Percentiles rank a stretch among this genome's conserved stretches.
Evolutionary conservation across 2,329 filamentous ascomycete genomes (phyloP).

Genomic region (Claviceps africana): DNA sequence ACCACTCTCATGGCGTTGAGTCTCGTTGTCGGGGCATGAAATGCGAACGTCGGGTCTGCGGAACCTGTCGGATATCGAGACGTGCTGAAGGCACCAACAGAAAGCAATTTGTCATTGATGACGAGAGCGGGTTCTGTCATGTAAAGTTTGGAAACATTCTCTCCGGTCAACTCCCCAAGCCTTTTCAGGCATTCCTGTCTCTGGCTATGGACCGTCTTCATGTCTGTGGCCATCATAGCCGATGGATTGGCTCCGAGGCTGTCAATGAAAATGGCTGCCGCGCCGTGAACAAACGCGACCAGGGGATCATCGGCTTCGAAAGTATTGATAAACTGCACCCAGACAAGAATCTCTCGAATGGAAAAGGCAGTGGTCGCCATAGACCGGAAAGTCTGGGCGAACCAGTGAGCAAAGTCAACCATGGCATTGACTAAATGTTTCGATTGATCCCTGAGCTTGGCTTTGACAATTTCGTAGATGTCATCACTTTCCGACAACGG

Average conservation of each 20-base stretch:
- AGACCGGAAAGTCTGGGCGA: constrained; percentile 67
- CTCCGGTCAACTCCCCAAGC: constrained; percentile 50
- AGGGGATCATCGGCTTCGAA: constrained; percentile 33
- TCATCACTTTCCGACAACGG: constrained; percentile 74
- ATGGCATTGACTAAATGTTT: constrained; percentile 52
- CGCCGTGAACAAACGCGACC: constrained; percentile 58
- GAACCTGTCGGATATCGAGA: constrained; percentile 29
- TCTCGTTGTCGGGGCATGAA: constrained; percentile 80
- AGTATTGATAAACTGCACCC: constrained; percentile 83
- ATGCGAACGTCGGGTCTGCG: constrained; percentile 35
- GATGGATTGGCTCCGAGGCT: constrained; percentile 91
- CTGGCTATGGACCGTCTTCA: constrained; percentile 56
- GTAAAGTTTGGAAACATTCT: constrained; percentile 53
- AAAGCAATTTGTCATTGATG: constrained; percentile 36
- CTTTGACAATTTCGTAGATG: constrained; percentile 69
- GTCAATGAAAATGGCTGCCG: constrained; percentile 90
- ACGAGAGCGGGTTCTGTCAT: constrained; percentile 44
- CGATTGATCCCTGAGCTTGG: constrained; percentile 50
- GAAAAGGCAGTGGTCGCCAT: constrained; percentile 67
- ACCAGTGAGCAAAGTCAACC: constrained; percentile 85
- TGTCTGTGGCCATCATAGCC: constrained; percentile 61
- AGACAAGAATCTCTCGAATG: constrained; percentile 80
- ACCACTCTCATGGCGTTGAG: constrained; percentile 84
- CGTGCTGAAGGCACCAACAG: constrained; percentile 64
- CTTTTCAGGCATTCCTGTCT: constrained; percentile 59